phyloP scores from a whole-genome alignment of 1,139 yeast genomes.

The Candida sp. region DNA sequence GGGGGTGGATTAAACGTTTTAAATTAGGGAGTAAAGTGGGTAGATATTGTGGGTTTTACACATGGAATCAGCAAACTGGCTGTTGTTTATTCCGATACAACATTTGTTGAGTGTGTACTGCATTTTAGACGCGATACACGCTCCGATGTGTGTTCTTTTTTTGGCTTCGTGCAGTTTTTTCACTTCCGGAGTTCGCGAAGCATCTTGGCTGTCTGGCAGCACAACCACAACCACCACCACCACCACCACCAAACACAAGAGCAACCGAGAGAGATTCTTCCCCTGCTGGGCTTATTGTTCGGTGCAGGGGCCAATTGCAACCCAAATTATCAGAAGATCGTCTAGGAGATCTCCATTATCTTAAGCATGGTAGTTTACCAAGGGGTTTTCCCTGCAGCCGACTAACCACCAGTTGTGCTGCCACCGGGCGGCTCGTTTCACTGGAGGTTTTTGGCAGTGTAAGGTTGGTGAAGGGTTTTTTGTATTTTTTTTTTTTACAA shows the following conservation, averaged over 20 bases:
- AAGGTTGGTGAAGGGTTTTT: not conserved
- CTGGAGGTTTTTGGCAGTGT: no score
- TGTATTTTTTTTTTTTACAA: not conserved
- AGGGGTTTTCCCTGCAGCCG: no score
- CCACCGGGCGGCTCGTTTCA: no score
- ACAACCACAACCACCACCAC: no score
- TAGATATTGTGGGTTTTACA: not conserved
- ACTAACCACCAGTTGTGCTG: no score
- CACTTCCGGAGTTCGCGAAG: conserved; percentile 2
- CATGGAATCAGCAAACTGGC: not conserved
- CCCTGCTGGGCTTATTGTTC: no score
- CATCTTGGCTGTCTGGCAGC: not conserved
- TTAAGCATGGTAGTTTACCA: no score
- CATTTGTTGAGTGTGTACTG: conserved; percentile 3
- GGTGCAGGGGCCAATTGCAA: no score
- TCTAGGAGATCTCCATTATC: no score
- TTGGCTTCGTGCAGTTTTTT: not conserved
- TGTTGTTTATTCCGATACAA: not conserved
- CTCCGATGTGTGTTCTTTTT: not conserved
- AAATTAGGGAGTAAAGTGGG: not conserved
- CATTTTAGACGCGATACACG: not conserved
- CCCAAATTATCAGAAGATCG: no score
- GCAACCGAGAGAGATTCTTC: no score
- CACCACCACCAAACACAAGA: no score
- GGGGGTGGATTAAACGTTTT: not conserved